Evolutionary conservation across 306 rosid species (phyloP), one percentile per base, ranked within the genome.

Genomic region (Trifolium repens): DNA sequence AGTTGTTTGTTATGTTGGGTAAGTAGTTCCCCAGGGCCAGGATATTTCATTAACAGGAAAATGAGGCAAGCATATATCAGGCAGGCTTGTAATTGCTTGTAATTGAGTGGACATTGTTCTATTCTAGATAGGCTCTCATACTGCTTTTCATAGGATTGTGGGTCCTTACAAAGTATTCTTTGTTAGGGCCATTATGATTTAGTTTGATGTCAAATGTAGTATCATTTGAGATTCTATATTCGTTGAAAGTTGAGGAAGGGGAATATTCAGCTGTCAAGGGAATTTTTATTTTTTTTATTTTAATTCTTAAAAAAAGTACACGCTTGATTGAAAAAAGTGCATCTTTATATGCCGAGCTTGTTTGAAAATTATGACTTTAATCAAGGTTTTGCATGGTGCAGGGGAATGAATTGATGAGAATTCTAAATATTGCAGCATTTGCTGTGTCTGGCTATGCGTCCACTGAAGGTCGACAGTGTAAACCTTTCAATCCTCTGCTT

Each of bases 371-470:
- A 16, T 80, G 66, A 72, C 74, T 30, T 82, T 46, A 79, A 72
- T 74, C 54, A 46, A 50, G 78, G 81, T 77, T 78, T 90, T 73
- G 57, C 69, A 7, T 78, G 80, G 75, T 90, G 92, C 93, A 94
- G 99, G 99, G 97, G 71, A 83, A 92, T 81, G 97, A 92, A 76
- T 88, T 94, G 89, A 89, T 94, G 99, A 92, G 98, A 80, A 92
- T 94, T 78, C 87, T 94, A 71, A 87, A 88, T 64, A 79, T 90
- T 72, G 99, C 96, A 73, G 96, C 99, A 75, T 92, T 94, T 89
- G 97, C 98, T 77, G 97, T 94, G 71, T 94, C 99, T 78, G 90
- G 99, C 72, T 94, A 94, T 85, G 96, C 99, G 6, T 94, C 98
- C 59, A 94, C 99, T 37, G 92, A 94, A 89, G 99, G 99, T 17